These are phyloP conservation scores for Globisporangium iwayamae DNA, from an alignment of 352 stramenopile genomes.

Conservation along the genomic window DNA sequence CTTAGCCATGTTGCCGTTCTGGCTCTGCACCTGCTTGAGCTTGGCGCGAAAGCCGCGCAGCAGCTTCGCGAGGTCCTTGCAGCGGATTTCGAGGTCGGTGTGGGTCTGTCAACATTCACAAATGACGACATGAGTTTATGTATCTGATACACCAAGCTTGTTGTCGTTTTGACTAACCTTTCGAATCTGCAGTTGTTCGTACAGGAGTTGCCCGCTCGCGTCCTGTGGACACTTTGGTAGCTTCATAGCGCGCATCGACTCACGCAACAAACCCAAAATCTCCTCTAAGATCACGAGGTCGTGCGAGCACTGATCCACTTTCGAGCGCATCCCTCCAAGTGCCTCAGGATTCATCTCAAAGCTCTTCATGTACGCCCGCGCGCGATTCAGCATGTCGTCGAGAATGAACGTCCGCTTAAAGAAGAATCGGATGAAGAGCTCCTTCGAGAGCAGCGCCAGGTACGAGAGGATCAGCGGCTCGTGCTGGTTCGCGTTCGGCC, in stretches of 20 bases:
- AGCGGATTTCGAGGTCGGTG: slow-evolving; percentile 85
- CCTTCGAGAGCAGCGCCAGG: slow-evolving; percentile 89
- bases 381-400: slow-evolving; percentile 92
- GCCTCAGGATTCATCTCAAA: slow-evolving; percentile 91
- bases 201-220: slow-evolving; percentile 83
- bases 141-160: not conserved
- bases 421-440: slow-evolving; percentile 92
- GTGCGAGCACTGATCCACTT: slow-evolving; percentile 90
- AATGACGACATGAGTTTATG: slow-evolving; percentile 17
- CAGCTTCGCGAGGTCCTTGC: slow-evolving; percentile 93
- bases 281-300: slow-evolving; percentile 96
- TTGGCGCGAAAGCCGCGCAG: slow-evolving; percentile 88
- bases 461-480: slow-evolving; percentile 93
- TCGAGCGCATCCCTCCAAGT: slow-evolving; percentile 85
- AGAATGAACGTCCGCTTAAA: slow-evolving; percentile 97
- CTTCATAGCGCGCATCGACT: slow-evolving; percentile 91
- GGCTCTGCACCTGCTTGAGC: slow-evolving; percentile 82
- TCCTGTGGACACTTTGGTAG: slow-evolving; percentile 90
- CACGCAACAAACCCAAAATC: slow-evolving; percentile 93
- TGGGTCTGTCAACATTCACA: slow-evolving; percentile 31
- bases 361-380: slow-evolving; percentile 89
- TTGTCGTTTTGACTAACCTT: slow-evolving; percentile 23
- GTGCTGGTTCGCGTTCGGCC: slow-evolving; percentile 90
- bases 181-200: slow-evolving; percentile 91
- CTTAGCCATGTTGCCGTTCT: slow-evolving; percentile 79